Evolutionary conservation across 371 early-diverging fungal genomes (phyloP).

Genomic region (Batkoa obscura): DNA sequence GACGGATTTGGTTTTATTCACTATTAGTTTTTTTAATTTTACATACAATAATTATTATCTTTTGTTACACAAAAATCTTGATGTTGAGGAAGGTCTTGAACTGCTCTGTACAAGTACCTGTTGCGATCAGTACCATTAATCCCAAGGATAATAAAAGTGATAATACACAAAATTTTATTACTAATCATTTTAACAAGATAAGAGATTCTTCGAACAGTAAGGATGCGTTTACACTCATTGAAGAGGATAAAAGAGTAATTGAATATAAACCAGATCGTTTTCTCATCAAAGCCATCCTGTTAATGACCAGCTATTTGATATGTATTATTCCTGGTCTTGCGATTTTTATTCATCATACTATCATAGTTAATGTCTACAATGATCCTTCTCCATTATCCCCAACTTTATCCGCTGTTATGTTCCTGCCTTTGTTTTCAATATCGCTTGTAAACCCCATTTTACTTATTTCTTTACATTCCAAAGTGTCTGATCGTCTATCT

Average conservation of each 20-base stretch:
- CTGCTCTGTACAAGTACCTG: too few relatives aligned
- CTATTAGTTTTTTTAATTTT: not conserved
- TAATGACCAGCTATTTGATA: not conserved
- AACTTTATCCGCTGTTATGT: not conserved
- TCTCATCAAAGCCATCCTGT: not conserved
- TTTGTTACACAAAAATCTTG: not conserved
- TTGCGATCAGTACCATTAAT: too few relatives aligned
- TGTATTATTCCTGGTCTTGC: not conserved
- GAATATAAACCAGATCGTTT: not conserved
- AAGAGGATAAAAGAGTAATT: too few relatives aligned
- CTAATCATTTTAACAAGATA: too few relatives aligned
- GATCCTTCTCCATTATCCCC: not conserved
- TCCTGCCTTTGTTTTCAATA: not conserved
- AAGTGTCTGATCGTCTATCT: too few relatives aligned
- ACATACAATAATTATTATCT: not conserved
- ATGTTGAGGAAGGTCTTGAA: too few relatives aligned
- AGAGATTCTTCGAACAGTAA: too few relatives aligned
- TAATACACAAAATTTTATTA: too few relatives aligned
- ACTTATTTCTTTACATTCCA: conserved; percentile 3
- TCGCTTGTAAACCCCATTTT: conserved; percentile 3
- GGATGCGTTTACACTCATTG: too few relatives aligned
- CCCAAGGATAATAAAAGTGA: too few relatives aligned
- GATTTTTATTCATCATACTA: not conserved
- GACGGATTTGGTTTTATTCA: not conserved
- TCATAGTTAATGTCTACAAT: not conserved